A percentile compares a stretch with the other conserved stretches of the same genome.
Conservation (phyloP, 257 asterid species). For the Phtheirospermum japonicum region DNA sequence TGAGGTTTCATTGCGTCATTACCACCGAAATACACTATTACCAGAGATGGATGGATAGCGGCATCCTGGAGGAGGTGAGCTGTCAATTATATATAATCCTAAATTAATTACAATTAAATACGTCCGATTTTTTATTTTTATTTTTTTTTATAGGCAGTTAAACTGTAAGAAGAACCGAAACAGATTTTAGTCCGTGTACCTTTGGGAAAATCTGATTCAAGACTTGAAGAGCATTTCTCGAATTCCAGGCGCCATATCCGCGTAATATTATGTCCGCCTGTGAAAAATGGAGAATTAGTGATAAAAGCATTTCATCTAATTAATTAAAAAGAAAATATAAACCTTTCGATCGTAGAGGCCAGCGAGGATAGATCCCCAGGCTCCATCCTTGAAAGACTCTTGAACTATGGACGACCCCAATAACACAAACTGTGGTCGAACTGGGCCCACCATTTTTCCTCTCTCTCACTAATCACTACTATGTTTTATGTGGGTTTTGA, state of each 20-base stretch:
- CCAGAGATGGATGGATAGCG: slow-evolving; percentile 61
- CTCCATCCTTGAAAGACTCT: slow-evolving; percentile 44
- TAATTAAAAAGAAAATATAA: not conserved
- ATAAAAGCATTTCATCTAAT: not conserved
- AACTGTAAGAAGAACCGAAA: too few species aligned
- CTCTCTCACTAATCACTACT: not conserved
- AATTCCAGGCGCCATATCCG: slow-evolving; percentile 75
- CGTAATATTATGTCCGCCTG: slow-evolving; percentile 72
- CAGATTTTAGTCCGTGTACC: slow-evolving; percentile 38
- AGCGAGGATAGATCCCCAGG: slow-evolving; percentile 75
- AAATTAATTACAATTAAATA: not conserved
- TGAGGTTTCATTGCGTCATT: slow-evolving; percentile 67
- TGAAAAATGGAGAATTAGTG: not conserved
- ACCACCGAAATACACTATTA: slow-evolving; percentile 76
- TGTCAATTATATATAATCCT: not conserved
- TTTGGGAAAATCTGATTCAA: slow-evolving; percentile 54
- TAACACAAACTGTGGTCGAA: slow-evolving; percentile 59
- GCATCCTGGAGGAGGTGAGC: slow-evolving; percentile 62
- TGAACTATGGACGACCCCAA: slow-evolving; percentile 88
- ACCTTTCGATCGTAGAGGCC: slow-evolving; percentile 80
- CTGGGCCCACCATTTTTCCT: slow-evolving; percentile 45
- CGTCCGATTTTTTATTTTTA: too few species aligned
- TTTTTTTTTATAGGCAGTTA: too few species aligned
- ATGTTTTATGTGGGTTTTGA: not conserved
- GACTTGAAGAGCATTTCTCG: slow-evolving; percentile 59